Evolutionary conservation across 1,139 yeast genomes (phyloP).

Genomic region (Debaryomyces subglobosus): DNA sequence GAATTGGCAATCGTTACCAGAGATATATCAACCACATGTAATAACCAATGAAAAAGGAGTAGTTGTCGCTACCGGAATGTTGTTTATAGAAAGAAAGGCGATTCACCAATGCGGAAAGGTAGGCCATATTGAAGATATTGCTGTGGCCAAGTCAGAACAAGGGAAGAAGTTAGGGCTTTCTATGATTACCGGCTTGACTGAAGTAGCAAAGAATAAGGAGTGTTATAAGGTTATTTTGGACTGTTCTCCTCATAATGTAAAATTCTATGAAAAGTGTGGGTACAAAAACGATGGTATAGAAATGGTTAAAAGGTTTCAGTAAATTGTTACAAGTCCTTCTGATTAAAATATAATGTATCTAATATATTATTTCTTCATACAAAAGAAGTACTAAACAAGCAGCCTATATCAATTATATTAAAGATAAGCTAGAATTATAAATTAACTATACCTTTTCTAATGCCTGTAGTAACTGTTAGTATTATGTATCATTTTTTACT

Average conservation of each 20-base stretch:
- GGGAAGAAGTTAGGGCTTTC: constrained; percentile 79
- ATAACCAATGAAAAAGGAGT: constrained; percentile 50
- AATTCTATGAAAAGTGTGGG: constrained; percentile 89
- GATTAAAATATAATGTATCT: not conserved
- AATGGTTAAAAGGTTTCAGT: constrained; percentile 51
- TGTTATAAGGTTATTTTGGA: constrained; percentile 91
- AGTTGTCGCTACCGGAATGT: constrained; percentile 53
- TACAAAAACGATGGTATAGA: constrained; percentile 67
- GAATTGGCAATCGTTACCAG: constrained; percentile 51
- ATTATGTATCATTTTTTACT: constrained; percentile 13
- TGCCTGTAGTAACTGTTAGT: constrained; percentile 30
- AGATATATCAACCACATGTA: constrained; percentile 62
- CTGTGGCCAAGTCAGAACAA: constrained; percentile 75
- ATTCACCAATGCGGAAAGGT: constrained; percentile 82
- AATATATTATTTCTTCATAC: not conserved
- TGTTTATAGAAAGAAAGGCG: constrained; percentile 59
- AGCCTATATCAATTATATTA: not conserved
- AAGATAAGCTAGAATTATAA: not conserved
- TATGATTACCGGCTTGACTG: constrained; percentile 64
- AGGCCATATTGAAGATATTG: constrained; percentile 95
- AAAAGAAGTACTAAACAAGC: not conserved
- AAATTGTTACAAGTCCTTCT: not conserved
- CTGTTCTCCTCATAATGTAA: constrained; percentile 79
- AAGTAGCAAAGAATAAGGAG: constrained; percentile 59
- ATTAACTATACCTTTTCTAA: constrained; percentile 28